These are phyloP conservation scores for Aspergillus taichungensis DNA, from an alignment of 495 filamentous ascomycete genomes.

Conservation along the genomic window DNA sequence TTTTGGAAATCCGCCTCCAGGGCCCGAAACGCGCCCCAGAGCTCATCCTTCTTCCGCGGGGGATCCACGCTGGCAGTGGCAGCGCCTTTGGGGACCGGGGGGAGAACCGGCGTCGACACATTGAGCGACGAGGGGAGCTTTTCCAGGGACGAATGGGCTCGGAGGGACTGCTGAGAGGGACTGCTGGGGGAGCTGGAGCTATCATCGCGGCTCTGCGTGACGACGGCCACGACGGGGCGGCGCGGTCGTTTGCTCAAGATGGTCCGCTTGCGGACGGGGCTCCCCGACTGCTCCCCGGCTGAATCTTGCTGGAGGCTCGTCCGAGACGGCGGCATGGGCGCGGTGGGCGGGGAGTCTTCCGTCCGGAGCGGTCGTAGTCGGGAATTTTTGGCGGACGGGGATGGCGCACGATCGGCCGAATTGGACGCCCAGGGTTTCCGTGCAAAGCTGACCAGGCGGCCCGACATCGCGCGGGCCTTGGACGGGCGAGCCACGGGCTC, in stretches of 20 bases:
- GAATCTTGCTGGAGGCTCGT: slow-evolving; percentile 13
- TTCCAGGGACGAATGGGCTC: slow-evolving; percentile 50
- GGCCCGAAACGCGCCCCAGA: slow-evolving; percentile 78
- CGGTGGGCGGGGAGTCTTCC: slow-evolving; percentile 28
- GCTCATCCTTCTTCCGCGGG: slow-evolving; percentile 63
- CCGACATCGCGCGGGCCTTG: slow-evolving; percentile 47
- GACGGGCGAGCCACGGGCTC: slow-evolving; percentile 35
- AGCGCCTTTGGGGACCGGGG: slow-evolving; percentile 41
- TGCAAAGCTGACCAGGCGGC: slow-evolving; percentile 57
- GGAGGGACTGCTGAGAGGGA: slow-evolving; percentile 43
- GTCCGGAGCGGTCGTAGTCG: slow-evolving; percentile 29
- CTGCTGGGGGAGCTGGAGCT: slow-evolving; percentile 33
- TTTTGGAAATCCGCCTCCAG: slow-evolving; percentile 79
- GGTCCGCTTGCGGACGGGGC: slow-evolving; percentile 27
- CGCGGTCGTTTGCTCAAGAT: slow-evolving; percentile 37
- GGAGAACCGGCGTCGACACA: slow-evolving; percentile 38
- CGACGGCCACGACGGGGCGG: slow-evolving; percentile 44
- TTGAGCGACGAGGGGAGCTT: slow-evolving; percentile 43
- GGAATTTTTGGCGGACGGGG: slow-evolving; percentile 38
- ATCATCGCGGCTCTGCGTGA: slow-evolving; percentile 38
- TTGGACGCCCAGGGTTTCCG: slow-evolving; percentile 57
- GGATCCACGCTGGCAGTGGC: slow-evolving; percentile 28
- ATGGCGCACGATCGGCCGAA: slow-evolving; percentile 55
- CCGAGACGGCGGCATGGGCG: slow-evolving; percentile 3
- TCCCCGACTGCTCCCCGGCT: slow-evolving; percentile 17